Evolutionary conservation across 805 yeast genomes (phyloP), one percentile per base, ranked within the genome.

Genomic region (Priceomyces fermenticarens): DNA sequence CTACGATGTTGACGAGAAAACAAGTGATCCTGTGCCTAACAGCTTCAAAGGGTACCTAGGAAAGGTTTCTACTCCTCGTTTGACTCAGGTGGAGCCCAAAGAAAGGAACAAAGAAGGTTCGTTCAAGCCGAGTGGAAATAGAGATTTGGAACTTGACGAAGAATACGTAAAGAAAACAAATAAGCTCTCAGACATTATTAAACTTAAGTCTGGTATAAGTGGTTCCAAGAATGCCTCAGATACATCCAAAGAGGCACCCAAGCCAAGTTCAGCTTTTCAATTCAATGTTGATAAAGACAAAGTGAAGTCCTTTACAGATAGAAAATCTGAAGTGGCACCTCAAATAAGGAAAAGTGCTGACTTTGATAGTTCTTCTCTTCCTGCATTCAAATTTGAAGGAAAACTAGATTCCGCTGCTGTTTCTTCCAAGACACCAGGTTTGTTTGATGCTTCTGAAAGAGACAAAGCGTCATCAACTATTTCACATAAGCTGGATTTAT

Each of bases 221-320:
- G 25, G 29, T 25, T 7, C 37, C 10, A 39, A 34, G 35, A 15
- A 13, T 12, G 10, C 23, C 13, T 20, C 25, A 20, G 8, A 20
- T 20, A 8, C 25, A 20, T 4, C 25, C 8, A 16, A 30, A 1
- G 49, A 47, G 14, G 32, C 36, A 2, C 11, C 45, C 4, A 55
- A 55, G 15, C 73, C 73, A 25, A 65, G 70, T 33, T 53, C 62
- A 2, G 73, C 70, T 1, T 68, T 68, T 52, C 54, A 63, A 29
- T 67, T 68, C 41, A 53, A 58, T 3, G 57, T 65, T 13, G 62
- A 62, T 34, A 56, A 58, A 37, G 55, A 51, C 13, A 57, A 60
- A 35, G 48, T 67, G 20, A 44, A 51, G 30, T 47, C 54, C 6
- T 51, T 65, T 9, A 42, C 63, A 8, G 45, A 47, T 35, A 51